Evolutionary conservation across 2,329 filamentous ascomycete genomes (phyloP), one percentile per base, ranked within the genome.

Genomic region (Neonectria sp.): DNA sequence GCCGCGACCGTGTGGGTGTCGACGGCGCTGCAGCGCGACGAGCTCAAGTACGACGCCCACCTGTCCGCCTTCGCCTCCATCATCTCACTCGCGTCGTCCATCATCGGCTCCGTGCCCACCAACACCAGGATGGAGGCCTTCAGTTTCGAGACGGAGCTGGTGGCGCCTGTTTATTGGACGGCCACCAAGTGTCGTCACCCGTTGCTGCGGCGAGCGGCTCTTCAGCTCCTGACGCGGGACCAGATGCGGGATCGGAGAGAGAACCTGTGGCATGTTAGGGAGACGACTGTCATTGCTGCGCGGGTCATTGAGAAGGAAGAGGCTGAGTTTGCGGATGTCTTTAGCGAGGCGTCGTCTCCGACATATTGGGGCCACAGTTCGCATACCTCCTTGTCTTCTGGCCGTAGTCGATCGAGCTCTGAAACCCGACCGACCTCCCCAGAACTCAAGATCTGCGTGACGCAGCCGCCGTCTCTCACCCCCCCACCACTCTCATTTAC

Each of bases 161-260:
- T 85, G 29, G 79, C 82, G 0, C 80, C 82, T 1, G 69, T 86
- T 1, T 84, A 83, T 69, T 85, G 82, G 68, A 79, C 81, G 7
- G 78, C 75, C 1, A 71, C 75, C 40, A 83, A 82, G 58, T 84
- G 82, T 55, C 77, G 83, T 1, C 83, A 84, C 63, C 86, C 80
- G 0, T 71, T 80, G 17, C 75, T 84, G 5, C 71, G 83, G 13
- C 76, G 82, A 1, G 77, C 80, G 1, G 83, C 83, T 0, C 72
- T 84, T 0, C 71, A 77, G 13, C 75, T 84, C 12, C 72, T 84
- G 11, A 75, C 73, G 6, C 71, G 77, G 4, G 73, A 78, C 3
- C 70, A 79, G 49, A 73, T 79, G 55, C 72, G 71, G 17, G 71
- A 79, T 35, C 74, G 81, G 5, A 72, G 79, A 7, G 83, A 85